phyloP scores from a whole-genome alignment of 108 stramenopile genomes.

The Mediolabrus comicus region DNA sequence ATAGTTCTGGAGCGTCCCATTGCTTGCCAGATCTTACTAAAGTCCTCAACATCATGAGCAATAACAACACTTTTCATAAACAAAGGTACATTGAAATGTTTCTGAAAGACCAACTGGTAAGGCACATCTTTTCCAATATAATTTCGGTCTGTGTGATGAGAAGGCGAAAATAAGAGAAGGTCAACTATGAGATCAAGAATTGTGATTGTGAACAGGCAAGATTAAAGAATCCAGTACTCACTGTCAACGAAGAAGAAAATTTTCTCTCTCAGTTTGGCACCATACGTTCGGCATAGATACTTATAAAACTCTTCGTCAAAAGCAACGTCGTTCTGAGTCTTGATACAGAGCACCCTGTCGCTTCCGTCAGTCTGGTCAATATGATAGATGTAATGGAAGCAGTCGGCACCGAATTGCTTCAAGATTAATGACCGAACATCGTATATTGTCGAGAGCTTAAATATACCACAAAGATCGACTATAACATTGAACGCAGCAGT shows the following conservation, averaged over 20 bases:
- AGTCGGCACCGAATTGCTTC: conserved; percentile 41
- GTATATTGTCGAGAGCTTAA: conserved; percentile 50
- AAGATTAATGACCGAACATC: conserved; percentile 41
- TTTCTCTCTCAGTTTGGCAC: conserved; percentile 33
- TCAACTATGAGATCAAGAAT: neutral
- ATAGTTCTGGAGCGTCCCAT: conserved; percentile 60
- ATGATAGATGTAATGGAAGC: conserved; percentile 56
- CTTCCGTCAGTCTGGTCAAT: conserved; percentile 55
- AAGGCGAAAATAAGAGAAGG: neutral
- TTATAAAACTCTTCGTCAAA: conserved; percentile 63
- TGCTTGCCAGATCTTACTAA: conserved; percentile 64
- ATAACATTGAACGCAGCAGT: conserved; percentile 50
- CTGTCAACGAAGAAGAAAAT: conserved; percentile 21
- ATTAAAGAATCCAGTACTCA: neutral
- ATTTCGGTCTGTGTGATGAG: conserved; percentile 1
- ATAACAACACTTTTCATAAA: conserved; percentile 52
- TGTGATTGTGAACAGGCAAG: neutral
- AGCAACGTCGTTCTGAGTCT: conserved; percentile 47
- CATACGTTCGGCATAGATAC: conserved; percentile 44
- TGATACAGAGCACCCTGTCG: conserved; percentile 52
- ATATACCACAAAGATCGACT: conserved; percentile 57
- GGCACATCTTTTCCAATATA: conserved; percentile 40
- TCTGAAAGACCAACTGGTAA: conserved; percentile 43
- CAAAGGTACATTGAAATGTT: conserved; percentile 37
- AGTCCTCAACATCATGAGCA: conserved; percentile 60